phyloP scores from a whole-genome alignment of 2,329 filamentous ascomycete species.

The Paraconiothyrium sp. region DNA sequence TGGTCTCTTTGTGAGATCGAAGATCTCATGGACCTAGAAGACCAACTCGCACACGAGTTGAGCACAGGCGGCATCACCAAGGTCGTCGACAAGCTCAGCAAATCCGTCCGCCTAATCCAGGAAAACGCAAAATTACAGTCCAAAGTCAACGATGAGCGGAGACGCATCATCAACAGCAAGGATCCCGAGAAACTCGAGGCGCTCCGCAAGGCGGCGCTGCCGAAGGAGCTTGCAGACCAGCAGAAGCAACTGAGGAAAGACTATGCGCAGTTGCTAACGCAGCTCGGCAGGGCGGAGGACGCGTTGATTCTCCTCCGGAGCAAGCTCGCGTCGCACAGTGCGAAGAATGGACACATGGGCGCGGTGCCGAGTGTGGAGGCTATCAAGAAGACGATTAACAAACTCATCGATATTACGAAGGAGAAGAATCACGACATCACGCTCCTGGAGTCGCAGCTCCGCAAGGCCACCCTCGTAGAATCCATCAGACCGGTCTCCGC shows the following conservation, averaged over 20 bases:
- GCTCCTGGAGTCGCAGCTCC: slow-evolving; percentile 86
- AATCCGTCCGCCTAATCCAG: slow-evolving; percentile 72
- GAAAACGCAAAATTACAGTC: slow-evolving; percentile 74
- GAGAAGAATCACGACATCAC: slow-evolving; percentile 91
- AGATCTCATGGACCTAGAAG: slow-evolving; percentile 69
- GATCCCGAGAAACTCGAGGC: slow-evolving; percentile 74
- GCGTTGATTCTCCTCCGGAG: slow-evolving; percentile 80
- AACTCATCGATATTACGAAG: slow-evolving; percentile 93
- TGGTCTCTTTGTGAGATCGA: slow-evolving; percentile 82
- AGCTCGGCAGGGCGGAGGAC: slow-evolving; percentile 82
- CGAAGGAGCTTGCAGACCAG: slow-evolving; percentile 81
- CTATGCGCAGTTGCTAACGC: slow-evolving; percentile 77
- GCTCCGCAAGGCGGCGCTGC: slow-evolving; percentile 76
- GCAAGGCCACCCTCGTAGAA: slow-evolving; percentile 64
- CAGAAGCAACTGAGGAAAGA: slow-evolving; percentile 83
- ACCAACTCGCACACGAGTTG: slow-evolving; percentile 70
- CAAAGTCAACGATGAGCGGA: slow-evolving; percentile 80
- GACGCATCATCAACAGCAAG: slow-evolving; percentile 73
- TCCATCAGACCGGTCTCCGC: slow-evolving; percentile 36
- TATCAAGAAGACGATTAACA: slow-evolving; percentile 87
- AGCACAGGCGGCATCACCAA: slow-evolving; percentile 74
- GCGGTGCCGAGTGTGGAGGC: slow-evolving; percentile 85
- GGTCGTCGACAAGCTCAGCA: slow-evolving; percentile 73
- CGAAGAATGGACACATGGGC: slow-evolving; percentile 56
- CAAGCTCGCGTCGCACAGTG: slow-evolving; percentile 70